phyloP scores from a whole-genome alignment of 1,284 basidiomycete genomes.

The Cryptococcus deneoformans region DNA sequence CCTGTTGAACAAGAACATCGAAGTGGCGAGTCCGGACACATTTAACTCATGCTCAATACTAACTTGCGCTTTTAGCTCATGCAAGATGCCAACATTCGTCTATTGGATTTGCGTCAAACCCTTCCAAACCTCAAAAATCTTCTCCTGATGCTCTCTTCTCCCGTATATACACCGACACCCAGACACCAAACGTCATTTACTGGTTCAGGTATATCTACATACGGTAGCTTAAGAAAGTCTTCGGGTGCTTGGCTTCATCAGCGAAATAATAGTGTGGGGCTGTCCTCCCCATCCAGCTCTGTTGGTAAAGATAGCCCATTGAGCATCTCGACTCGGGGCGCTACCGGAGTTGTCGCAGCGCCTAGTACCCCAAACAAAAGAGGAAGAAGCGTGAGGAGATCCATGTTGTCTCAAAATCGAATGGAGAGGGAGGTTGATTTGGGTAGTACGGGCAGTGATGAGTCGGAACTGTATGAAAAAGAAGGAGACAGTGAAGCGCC shows the following conservation, averaged over 20 bases:
- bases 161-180: conserved; percentile 7
- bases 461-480: background rate
- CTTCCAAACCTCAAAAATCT: conserved; percentile 95
- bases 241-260: conserved; percentile 1
- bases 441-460: conserved; percentile 4
- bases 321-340: too few relatives aligned
- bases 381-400: background rate
- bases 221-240: background rate
- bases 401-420: background rate
- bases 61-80: conserved; percentile 63
- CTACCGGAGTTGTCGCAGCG: too few relatives aligned
- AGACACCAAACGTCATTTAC: background rate
- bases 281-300: background rate
- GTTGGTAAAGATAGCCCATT: background rate
- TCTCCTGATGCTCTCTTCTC: conserved; percentile 66
- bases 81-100: conserved; percentile 78
- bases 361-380: background rate
- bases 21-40: conserved; percentile 61
- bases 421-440: background rate
- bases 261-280: background rate
- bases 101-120: conserved; percentile 91
- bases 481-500: background rate
- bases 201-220: background rate
- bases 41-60: background rate
- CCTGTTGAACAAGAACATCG: conserved; percentile 94